phyloP scores from a whole-genome alignment of 2,329 filamentous ascomycete genomes.

The Allantophomopsis lycopodina region DNA sequence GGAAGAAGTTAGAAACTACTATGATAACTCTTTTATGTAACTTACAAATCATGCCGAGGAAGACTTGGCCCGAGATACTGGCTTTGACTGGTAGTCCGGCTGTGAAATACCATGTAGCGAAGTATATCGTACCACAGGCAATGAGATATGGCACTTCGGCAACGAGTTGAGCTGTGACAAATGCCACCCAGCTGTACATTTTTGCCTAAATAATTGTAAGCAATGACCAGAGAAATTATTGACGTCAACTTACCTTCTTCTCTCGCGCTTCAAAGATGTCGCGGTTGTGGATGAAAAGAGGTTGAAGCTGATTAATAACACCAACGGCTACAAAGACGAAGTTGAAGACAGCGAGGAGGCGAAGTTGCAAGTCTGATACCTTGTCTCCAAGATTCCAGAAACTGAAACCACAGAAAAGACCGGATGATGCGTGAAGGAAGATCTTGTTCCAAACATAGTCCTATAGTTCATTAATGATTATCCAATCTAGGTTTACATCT shows the following conservation, averaged over 20 bases:
- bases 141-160: conserved; percentile 26
- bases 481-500: not conserved
- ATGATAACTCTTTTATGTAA: too few species aligned
- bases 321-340: conserved; percentile 42
- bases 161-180: conserved; percentile 31
- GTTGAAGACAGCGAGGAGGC: conserved; percentile 42
- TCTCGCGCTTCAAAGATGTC: conserved; percentile 40
- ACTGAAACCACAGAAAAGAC: conserved; percentile 40
- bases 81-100: conserved; percentile 25
- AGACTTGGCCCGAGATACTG: conserved; percentile 25
- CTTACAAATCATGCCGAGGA: conserved; percentile 41
- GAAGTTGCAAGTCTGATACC: conserved; percentile 29
- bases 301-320: conserved; percentile 38
- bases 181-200: conserved; percentile 41
- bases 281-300: conserved; percentile 35
- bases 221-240: conserved; percentile 16
- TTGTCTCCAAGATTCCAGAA: conserved; percentile 41
- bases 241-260: conserved; percentile 23
- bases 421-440: conserved; percentile 32
- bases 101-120: conserved; percentile 37
- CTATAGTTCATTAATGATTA: not conserved
- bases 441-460: conserved; percentile 31
- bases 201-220: conserved; percentile 22
- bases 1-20: not conserved
- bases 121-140: conserved; percentile 24